These are phyloP conservation scores for Dovyalis caffra DNA, from an alignment of 345 rosid genomes.

Conservation along the genomic window DNA sequence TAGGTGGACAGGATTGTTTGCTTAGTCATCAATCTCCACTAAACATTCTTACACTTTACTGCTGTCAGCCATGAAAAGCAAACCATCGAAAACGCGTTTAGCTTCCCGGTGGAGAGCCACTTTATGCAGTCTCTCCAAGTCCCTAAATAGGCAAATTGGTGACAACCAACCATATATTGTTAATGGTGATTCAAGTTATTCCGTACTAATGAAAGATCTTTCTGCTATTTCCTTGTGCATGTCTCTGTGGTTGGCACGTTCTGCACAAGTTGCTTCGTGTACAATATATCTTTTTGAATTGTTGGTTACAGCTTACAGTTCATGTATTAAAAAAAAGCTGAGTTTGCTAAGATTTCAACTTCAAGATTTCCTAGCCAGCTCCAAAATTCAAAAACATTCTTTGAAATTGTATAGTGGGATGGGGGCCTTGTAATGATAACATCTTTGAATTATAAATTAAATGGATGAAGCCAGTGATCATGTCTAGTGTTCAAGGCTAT, in stretches of 20 bases:
- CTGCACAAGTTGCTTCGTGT: background rate
- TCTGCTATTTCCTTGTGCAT: no score
- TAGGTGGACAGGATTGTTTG: background rate
- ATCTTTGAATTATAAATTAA: no score
- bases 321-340: no score
- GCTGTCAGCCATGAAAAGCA: background rate
- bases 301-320: background rate
- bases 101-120: background rate
- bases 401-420: background rate
- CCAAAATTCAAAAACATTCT: background rate
- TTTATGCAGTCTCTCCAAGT: no score
- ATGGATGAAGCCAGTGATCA: no score
- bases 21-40: background rate
- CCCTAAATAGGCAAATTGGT: no score
- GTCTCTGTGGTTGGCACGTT: no score
- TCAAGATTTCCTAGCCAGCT: background rate
- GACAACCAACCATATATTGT: no score
- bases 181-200: no score
- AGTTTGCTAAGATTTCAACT: background rate
- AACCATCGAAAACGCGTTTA: background rate
- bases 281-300: background rate
- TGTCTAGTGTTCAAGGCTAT: background rate
- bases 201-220: no score
- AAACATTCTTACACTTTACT: background rate
- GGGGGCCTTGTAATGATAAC: background rate